Conservation (phyloP, 192 early-diverging fungal genomes). For the Phycomyces nitens region DNA sequence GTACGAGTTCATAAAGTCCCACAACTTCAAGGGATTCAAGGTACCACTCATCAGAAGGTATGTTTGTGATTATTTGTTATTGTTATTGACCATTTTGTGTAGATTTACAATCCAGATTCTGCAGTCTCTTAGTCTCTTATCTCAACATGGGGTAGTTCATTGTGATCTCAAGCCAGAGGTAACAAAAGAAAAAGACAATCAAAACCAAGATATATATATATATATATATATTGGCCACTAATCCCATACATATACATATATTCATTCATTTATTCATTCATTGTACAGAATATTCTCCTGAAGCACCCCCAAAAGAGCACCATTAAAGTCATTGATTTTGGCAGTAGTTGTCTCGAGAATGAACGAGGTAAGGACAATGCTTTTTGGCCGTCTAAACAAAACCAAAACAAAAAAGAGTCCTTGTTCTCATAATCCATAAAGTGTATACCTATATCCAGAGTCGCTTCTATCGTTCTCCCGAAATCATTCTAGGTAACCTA, state of each 20-base stretch:
- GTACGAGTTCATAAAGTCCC: slow-evolving; percentile 95
- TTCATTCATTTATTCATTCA: slow-evolving; percentile 24
- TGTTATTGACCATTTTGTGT: neutral
- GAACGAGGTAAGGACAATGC: slow-evolving; percentile 46
- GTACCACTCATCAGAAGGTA: slow-evolving; percentile 67
- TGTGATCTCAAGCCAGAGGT: slow-evolving; percentile 97
- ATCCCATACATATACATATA: too few relatives aligned
- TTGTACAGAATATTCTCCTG: slow-evolving; percentile 75
- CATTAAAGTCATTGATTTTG: slow-evolving; percentile 99
- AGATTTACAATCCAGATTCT: slow-evolving; percentile 84
- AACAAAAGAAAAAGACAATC: neutral
- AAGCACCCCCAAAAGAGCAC: slow-evolving; percentile 64
- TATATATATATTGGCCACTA: too few relatives aligned
- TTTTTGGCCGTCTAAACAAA: too few relatives aligned
- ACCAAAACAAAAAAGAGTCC: too few relatives aligned
- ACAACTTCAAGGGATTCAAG: slow-evolving; percentile 86
- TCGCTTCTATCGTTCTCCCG: slow-evolving; percentile 95
- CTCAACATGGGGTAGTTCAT: slow-evolving; percentile 78
- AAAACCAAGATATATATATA: too few relatives aligned
- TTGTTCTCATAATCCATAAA: too few relatives aligned
- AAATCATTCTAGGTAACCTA: slow-evolving; percentile 91
- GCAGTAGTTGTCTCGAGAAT: slow-evolving; percentile 87
- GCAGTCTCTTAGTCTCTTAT: slow-evolving; percentile 72
- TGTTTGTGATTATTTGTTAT: neutral
- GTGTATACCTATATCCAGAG: slow-evolving; percentile 98